Conservation (phyloP, 495 filamentous ascomycete genomes). For the Pyrenula massariospora region DNA sequence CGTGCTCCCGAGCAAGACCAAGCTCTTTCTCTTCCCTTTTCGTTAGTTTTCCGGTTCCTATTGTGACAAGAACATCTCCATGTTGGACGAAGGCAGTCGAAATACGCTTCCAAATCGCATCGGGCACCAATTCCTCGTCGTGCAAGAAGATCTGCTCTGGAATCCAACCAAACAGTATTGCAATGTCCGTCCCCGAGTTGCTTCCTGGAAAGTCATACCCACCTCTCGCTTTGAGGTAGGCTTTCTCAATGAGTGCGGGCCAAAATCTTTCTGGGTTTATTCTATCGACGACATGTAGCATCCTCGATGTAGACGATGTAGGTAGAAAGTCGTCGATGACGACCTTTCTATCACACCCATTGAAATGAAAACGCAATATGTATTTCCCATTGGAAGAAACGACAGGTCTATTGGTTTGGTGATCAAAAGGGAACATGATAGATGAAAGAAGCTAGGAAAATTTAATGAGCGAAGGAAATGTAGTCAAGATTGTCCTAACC, state of each 20-base stretch:
- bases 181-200: constrained; percentile 89
- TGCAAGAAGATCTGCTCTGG: constrained; percentile 91
- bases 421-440: constrained; percentile 63
- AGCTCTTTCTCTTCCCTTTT: constrained; percentile 60
- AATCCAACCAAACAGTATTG: constrained; percentile 88
- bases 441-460: constrained; percentile 47
- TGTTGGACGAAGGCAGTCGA: constrained; percentile 53
- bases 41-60: constrained; percentile 76
- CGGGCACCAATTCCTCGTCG: constrained; percentile 61
- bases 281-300: constrained; percentile 80
- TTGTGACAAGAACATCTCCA: constrained; percentile 76
- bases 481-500: constrained; percentile 21
- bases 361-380: constrained; percentile 84
- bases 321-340: constrained; percentile 89
- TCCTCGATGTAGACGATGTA: constrained; percentile 55
- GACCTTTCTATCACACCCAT: constrained; percentile 81
- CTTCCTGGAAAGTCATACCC: constrained; percentile 99
- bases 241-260: constrained; percentile 94
- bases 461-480: not conserved
- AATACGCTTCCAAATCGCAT: constrained; percentile 68
- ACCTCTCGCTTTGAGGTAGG: constrained; percentile 91
- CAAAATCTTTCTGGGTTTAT: constrained; percentile 66
- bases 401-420: constrained; percentile 35
- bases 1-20: constrained; percentile 81
- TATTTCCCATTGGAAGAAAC: constrained; percentile 78